A percentile compares a stretch with the other conserved stretches of the same genome.
Conservation (phyloP, 495 filamentous ascomycete species). For the Podospora anserina region DNA sequence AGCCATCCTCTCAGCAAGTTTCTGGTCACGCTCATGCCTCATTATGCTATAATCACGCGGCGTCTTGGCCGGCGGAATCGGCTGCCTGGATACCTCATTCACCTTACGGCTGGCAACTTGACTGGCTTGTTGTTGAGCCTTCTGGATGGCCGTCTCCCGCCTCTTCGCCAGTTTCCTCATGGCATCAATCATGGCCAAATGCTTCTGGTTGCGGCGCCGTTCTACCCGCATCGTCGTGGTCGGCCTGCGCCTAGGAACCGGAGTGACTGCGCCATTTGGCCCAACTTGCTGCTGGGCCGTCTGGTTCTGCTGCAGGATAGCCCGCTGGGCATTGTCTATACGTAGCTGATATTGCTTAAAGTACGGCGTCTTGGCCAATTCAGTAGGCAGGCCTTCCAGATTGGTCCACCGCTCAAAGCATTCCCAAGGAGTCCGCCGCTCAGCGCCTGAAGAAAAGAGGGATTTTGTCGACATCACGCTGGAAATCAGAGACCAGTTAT, state of each 20-base stretch:
- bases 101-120: conserved; percentile 68
- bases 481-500: conserved; percentile 95
- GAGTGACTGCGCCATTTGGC: conserved; percentile 55
- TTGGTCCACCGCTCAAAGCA: conserved; percentile 96
- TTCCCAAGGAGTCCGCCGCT: conserved; percentile 94
- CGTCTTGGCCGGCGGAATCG: conserved; percentile 50
- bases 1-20: conserved; percentile 69
- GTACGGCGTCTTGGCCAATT: conserved; percentile 91
- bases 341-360: conserved; percentile 81
- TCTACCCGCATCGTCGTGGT: conserved; percentile 78
- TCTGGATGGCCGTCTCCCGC: conserved; percentile 76
- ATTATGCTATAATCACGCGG: conserved; percentile 86
- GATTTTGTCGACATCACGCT: conserved; percentile 71
- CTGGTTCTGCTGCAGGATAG: conserved; percentile 57
- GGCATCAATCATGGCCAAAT: conserved; percentile 83
- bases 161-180: conserved; percentile 96
- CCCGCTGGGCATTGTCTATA: conserved; percentile 73
- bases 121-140: conserved; percentile 75
- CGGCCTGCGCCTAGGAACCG: conserved; percentile 56
- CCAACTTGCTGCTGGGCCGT: conserved; percentile 53
- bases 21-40: conserved; percentile 79
- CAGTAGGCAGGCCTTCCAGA: conserved; percentile 80
- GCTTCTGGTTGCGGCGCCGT: conserved; percentile 75
- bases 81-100: conserved; percentile 63
- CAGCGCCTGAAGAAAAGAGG: conserved; percentile 72